Conservation (phyloP, 495 filamentous ascomycete species). For the Aspergillus incahuasiensis region DNA sequence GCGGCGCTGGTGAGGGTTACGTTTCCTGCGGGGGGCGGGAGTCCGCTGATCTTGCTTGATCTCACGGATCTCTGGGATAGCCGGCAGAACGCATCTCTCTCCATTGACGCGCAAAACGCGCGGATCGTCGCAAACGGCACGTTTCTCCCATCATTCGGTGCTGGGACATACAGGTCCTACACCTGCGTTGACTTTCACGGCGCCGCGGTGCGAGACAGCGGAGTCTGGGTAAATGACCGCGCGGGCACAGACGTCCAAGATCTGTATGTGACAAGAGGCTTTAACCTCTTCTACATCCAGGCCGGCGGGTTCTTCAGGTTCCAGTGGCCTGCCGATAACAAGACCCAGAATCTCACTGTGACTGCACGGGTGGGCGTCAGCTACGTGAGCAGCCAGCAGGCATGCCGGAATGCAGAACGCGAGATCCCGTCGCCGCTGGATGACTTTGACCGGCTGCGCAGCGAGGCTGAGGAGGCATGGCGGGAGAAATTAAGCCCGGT, state of each 20-base stretch:
- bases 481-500: constrained; percentile 51
- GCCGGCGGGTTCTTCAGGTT: constrained; percentile 66
- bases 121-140: constrained; percentile 51
- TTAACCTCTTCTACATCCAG: constrained; percentile 66
- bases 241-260: constrained; percentile 44
- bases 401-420: constrained; percentile 55
- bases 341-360: constrained; percentile 40
- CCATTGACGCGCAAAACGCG: constrained; percentile 41
- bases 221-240: constrained; percentile 40
- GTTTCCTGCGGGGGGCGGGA: constrained; percentile 48
- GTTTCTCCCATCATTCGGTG: constrained; percentile 66
- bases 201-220: constrained; percentile 38
- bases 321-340: constrained; percentile 21
- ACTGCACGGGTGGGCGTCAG: constrained; percentile 66
- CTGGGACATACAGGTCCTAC: constrained; percentile 55
- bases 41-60: constrained; percentile 63
- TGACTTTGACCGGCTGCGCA: constrained; percentile 37
- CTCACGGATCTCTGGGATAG: constrained; percentile 67
- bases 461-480: constrained; percentile 43
- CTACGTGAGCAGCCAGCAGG: constrained; percentile 60
- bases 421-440: constrained; percentile 51
- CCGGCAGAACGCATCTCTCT: constrained; percentile 33
- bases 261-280: constrained; percentile 60
- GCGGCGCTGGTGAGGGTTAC: constrained; percentile 48
- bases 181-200: constrained; percentile 65